These are phyloP conservation scores for Yamadazyma paraphyllophila DNA, from an alignment of 805 yeast genomes.

Conservation along the genomic window DNA sequence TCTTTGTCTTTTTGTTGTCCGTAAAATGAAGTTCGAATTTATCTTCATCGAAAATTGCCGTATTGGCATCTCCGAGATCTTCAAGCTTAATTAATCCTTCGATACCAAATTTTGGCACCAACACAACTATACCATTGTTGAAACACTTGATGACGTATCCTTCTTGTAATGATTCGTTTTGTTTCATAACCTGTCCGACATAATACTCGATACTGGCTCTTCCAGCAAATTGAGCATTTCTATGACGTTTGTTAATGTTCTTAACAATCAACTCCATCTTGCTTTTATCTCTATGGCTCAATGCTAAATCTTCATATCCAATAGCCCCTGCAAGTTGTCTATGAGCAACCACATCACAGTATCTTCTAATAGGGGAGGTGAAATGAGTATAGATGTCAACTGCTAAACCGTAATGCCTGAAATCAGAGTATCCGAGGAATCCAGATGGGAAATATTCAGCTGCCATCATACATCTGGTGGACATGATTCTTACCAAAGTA, in stretches of 20 bases:
- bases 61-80: constrained; percentile 61
- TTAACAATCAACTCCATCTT: constrained; percentile 87
- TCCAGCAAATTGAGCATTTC: constrained; percentile 99
- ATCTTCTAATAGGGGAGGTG: constrained; percentile 97
- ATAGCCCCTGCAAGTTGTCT: constrained; percentile 98
- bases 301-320: constrained; percentile 81
- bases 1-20: constrained; percentile 40
- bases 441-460: constrained; percentile 97
- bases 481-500: constrained; percentile 91
- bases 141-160: constrained; percentile 92
- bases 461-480: constrained; percentile 98
- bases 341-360: constrained; percentile 97
- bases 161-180: constrained; percentile 73
- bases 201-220: constrained; percentile 96
- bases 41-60: constrained; percentile 74
- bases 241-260: constrained; percentile 89
- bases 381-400: constrained; percentile 97
- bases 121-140: constrained; percentile 89
- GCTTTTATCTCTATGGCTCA: constrained; percentile 79
- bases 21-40: constrained; percentile 64
- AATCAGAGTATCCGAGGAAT: constrained; percentile 83
- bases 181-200: constrained; percentile 96
- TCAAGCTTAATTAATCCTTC: constrained; percentile 89
- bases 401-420: constrained; percentile 95
- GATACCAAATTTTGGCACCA: constrained; percentile 94